A percentile compares a stretch with the other conserved stretches of the same genome.
phyloP scores from a whole-genome alignment of 371 early-diverging fungal genomes.

The Apophysomyces trapeziformis region DNA sequence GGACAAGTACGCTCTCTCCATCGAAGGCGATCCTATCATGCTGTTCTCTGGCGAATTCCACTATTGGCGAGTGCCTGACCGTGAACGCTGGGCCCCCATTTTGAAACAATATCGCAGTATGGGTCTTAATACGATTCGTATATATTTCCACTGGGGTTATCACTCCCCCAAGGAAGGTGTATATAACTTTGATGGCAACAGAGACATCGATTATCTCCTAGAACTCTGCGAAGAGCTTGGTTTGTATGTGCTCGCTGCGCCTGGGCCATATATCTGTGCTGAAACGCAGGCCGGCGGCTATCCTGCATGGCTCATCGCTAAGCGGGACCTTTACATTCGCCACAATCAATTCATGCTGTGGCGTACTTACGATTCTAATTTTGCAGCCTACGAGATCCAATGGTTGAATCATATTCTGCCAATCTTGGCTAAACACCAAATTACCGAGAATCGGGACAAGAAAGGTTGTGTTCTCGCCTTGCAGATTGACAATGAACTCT shows the following conservation, averaged over 20 bases:
- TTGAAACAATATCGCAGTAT: slow-evolving; percentile 72
- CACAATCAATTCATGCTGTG: slow-evolving; percentile 71
- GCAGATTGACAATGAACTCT: slow-evolving; percentile 86
- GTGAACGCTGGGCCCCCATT: slow-evolving; percentile 58
- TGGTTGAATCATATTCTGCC: slow-evolving; percentile 79
- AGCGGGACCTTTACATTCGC: slow-evolving; percentile 74
- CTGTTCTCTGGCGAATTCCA: slow-evolving; percentile 80
- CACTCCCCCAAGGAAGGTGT: slow-evolving; percentile 78
- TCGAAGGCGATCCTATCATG: slow-evolving; percentile 66
- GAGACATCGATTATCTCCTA: slow-evolving; percentile 78
- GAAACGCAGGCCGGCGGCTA: slow-evolving; percentile 89
- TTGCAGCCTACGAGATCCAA: slow-evolving; percentile 71
- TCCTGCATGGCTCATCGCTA: slow-evolving; percentile 84
- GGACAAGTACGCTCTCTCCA: slow-evolving; percentile 62
- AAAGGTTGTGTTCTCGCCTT: slow-evolving; percentile 75
- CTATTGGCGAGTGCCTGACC: slow-evolving; percentile 79
- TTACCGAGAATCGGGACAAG: slow-evolving; percentile 56
- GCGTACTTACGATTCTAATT: slow-evolving; percentile 72
- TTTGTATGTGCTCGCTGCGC: slow-evolving; percentile 82
- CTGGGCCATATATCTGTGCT: slow-evolving; percentile 90
- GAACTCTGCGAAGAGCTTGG: slow-evolving; percentile 74
- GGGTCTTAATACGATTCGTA: slow-evolving; percentile 84
- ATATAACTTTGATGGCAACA: slow-evolving; percentile 80
- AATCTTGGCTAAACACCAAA: slow-evolving; percentile 79
- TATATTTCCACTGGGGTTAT: slow-evolving; percentile 92